Conservation (phyloP, 2,329 filamentous ascomycete species). For the Paradendryphiella salina region DNA sequence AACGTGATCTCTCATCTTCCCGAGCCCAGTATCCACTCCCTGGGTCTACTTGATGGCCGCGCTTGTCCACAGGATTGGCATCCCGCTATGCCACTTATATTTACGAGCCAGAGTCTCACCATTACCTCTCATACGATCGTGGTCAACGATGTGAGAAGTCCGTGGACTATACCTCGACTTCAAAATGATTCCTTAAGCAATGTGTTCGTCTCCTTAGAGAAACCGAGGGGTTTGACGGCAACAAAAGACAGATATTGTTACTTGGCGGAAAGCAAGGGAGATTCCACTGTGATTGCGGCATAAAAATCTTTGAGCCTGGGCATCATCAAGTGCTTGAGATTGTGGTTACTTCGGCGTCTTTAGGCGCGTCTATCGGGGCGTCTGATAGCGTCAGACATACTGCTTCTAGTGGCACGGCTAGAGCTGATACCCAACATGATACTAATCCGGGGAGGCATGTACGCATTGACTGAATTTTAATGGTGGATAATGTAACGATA, state of each 20-base stretch:
- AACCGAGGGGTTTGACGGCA: not conserved
- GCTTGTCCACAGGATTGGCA: constrained; percentile 1
- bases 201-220: not conserved
- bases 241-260: not conserved
- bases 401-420: too few species aligned
- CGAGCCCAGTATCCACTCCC: not conserved
- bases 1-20: constrained; percentile 1
- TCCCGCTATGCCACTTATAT: not conserved
- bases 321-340: not conserved
- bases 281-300: not conserved
- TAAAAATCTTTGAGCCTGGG: constrained; percentile 1
- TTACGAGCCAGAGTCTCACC: not conserved
- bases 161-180: not conserved
- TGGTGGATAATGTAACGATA: too few species aligned
- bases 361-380: not conserved
- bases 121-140: not conserved
- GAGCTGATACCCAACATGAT: too few species aligned
- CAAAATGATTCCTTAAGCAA: not conserved
- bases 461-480: too few species aligned
- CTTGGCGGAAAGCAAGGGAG: not conserved
- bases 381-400: too few species aligned
- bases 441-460: too few species aligned
- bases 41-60: constrained; percentile 1
- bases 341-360: not conserved
- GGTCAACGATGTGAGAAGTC: not conserved